These are phyloP conservation scores for Candida tibetensis DNA, from an alignment of 805 yeast genomes.

Conservation along the genomic window DNA sequence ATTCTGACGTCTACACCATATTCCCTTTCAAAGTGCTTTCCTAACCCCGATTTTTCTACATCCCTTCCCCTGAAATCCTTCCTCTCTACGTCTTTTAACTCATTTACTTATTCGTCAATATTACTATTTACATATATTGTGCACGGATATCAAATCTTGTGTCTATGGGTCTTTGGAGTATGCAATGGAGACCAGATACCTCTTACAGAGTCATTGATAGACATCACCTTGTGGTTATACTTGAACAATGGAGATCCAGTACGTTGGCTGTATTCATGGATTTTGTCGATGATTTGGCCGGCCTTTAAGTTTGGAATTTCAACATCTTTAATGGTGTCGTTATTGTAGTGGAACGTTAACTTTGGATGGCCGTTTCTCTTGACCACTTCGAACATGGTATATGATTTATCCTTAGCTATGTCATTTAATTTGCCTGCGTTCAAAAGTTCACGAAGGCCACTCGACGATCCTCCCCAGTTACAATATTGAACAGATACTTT, in stretches of 20 bases:
- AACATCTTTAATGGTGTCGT: slow-evolving; percentile 41
- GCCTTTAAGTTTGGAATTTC: slow-evolving; percentile 74
- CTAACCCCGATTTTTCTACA: too few species aligned
- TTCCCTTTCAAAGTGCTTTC: too few species aligned
- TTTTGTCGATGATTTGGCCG: slow-evolving; percentile 59
- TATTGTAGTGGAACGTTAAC: slow-evolving; percentile 36
- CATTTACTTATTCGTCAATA: too few species aligned
- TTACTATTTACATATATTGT: slow-evolving; percentile 3
- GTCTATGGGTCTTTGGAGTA: slow-evolving; percentile 44
- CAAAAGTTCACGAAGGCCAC: slow-evolving; percentile 74
- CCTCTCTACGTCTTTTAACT: too few species aligned
- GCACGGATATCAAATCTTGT: slow-evolving; percentile 27
- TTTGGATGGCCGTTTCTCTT: slow-evolving; percentile 85
- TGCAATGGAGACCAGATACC: slow-evolving; percentile 98
- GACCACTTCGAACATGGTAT: slow-evolving; percentile 67
- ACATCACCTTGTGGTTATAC: slow-evolving; percentile 70
- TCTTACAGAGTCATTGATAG: slow-evolving; percentile 80
- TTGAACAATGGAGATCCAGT: slow-evolving; percentile 67
- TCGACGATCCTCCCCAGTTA: slow-evolving; percentile 94
- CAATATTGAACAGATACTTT: slow-evolving; percentile 77
- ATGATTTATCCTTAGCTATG: slow-evolving; percentile 60
- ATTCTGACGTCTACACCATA: too few species aligned
- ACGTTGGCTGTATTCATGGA: slow-evolving; percentile 61
- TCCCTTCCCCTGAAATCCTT: too few species aligned
- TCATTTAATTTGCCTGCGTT: slow-evolving; percentile 46